Evolutionary conservation across 257 asterid genomes (phyloP).

Genomic region (Solanum corneliomulleri): DNA sequence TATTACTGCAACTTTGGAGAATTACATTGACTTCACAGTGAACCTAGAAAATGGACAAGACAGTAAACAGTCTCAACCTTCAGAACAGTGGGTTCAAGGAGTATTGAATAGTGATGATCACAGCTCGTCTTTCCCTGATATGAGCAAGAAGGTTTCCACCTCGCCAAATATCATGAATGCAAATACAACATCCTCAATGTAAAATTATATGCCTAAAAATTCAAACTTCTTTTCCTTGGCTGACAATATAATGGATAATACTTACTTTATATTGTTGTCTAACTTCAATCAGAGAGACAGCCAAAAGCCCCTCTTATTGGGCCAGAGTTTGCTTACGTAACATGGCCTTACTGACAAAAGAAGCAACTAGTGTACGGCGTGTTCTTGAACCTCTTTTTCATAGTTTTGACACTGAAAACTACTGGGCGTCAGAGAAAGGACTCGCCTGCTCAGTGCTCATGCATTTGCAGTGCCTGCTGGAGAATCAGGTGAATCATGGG

Average conservation of each 20-base stretch:
- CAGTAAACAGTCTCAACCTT: not conserved
- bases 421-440: constrained; percentile 35
- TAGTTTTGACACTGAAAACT: constrained; percentile 32
- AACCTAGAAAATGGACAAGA: constrained; percentile 8
- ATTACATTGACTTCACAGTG: constrained; percentile 17
- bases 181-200: constrained; percentile 17
- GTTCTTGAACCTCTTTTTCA: constrained; percentile 41
- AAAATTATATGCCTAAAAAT: not conserved
- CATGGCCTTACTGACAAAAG: constrained; percentile 35
- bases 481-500: constrained; percentile 30
- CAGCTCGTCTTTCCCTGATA: constrained; percentile 21
- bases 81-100: constrained; percentile 18
- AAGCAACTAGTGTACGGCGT: constrained; percentile 38
- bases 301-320: constrained; percentile 36
- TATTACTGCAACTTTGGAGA: constrained; percentile 40
- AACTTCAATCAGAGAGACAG: constrained; percentile 19
- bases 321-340: constrained; percentile 31
- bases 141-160: constrained; percentile 19
- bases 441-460: constrained; percentile 29
- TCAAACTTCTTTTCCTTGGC: not conserved
- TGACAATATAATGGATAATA: not conserved
- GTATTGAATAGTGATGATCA: constrained; percentile 17
- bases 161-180: constrained; percentile 6
- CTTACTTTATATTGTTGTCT: constrained; percentile 1
- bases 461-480: constrained; percentile 27